Percentiles rank a stretch among this genome's conserved stretches.
Evolutionary conservation across 305 asterid species (phyloP).

Genomic region (Fraxinus greggii): DNA sequence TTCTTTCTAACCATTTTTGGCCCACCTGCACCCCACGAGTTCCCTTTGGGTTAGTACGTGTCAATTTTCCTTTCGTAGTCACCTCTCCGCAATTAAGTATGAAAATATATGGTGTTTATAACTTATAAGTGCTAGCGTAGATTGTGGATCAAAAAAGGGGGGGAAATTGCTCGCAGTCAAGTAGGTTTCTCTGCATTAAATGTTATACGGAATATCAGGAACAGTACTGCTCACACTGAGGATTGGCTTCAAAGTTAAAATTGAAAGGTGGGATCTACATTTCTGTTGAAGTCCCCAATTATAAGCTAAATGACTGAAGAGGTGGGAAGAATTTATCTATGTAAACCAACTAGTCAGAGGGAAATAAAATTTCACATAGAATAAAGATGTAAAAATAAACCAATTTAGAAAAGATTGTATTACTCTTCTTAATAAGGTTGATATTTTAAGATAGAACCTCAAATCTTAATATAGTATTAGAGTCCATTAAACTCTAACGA

Average conservation of each 20-base stretch:
- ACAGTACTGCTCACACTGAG: not conserved
- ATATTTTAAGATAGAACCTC: too few species aligned
- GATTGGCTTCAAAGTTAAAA: not conserved
- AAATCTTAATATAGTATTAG: too few species aligned
- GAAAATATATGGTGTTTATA: not conserved
- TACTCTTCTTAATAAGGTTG: too few species aligned
- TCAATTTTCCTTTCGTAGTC: conserved; percentile 10
- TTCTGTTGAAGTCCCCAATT: not conserved
- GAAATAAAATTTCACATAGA: too few species aligned
- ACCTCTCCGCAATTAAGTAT: conserved; percentile 10
- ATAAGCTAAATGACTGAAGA: not conserved
- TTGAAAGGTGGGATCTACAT: not conserved
- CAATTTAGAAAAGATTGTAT: too few species aligned
- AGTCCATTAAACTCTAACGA: too few species aligned
- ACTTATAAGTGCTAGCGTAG: conserved; percentile 30
- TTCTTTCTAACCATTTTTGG: not conserved
- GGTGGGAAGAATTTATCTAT: not conserved
- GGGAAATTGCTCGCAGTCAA: not conserved
- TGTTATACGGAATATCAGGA: conserved; percentile 35
- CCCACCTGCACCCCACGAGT: conserved; percentile 25
- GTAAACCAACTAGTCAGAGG: not conserved
- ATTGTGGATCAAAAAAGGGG: conserved; percentile 37
- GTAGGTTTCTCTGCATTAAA: conserved; percentile 42
- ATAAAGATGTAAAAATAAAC: too few species aligned
- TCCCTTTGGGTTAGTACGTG: conserved; percentile 11